Percentiles rank a stretch among this genome's conserved stretches.
phyloP scores from a whole-genome alignment of 2,329 filamentous ascomycete species.

The Talaromyces rugulosus region DNA sequence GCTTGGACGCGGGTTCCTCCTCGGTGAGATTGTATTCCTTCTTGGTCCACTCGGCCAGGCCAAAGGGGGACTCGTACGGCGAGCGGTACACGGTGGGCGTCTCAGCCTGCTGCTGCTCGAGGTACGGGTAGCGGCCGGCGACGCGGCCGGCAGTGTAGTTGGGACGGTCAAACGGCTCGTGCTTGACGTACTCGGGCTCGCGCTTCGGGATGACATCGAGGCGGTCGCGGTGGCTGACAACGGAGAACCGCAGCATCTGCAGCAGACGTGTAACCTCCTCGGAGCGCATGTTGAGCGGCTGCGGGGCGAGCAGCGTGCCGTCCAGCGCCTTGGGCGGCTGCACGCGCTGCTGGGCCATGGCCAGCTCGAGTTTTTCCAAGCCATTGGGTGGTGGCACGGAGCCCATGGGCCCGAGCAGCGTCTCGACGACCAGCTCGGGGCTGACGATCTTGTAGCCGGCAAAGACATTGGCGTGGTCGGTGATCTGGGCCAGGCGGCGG shows the following conservation, averaged over 20 bases:
- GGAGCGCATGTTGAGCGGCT: slow-evolving; percentile 40
- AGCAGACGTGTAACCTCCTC: slow-evolving; percentile 40
- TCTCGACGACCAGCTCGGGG: slow-evolving; percentile 41
- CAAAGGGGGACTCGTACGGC: slow-evolving; percentile 41
- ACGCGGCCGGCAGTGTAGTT: slow-evolving; percentile 27
- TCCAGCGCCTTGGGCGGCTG: slow-evolving; percentile 33
- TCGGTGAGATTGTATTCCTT: slow-evolving; percentile 34
- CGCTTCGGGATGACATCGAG: slow-evolving; percentile 37
- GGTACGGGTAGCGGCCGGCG: slow-evolving; percentile 36
- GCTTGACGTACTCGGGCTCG: slow-evolving; percentile 30
- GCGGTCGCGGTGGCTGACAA: slow-evolving; percentile 36
- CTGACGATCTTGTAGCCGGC: slow-evolving; percentile 42
- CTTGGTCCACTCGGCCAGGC: slow-evolving; percentile 39
- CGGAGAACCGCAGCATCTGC: slow-evolving; percentile 41
- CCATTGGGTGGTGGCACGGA: slow-evolving; percentile 37
- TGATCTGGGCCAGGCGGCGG: slow-evolving; percentile 39
- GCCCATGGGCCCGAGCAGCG: slow-evolving; percentile 38
- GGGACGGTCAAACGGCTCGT: slow-evolving; percentile 26
- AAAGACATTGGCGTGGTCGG: slow-evolving; percentile 42
- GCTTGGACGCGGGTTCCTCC: slow-evolving; percentile 28
- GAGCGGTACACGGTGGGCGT: slow-evolving; percentile 39
- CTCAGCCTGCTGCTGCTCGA: slow-evolving; percentile 36
- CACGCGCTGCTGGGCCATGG: slow-evolving; percentile 41
- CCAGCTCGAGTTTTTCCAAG: slow-evolving; percentile 40
- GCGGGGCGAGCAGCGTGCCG: slow-evolving; percentile 33